Conservation (phyloP, 306 rosid genomes). For the Sesbania bispinosa region DNA sequence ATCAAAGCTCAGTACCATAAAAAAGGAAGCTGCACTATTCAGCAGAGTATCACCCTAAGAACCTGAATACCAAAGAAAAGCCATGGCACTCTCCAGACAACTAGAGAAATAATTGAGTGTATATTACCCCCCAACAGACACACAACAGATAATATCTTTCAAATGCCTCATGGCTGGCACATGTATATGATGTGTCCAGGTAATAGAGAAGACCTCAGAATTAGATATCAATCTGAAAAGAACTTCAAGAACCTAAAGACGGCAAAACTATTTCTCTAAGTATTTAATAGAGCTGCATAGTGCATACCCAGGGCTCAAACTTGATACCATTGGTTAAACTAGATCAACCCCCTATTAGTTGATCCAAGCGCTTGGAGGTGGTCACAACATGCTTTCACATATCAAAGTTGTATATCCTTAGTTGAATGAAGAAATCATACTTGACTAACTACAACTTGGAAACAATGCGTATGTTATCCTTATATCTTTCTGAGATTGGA, state of each 20-base stretch:
- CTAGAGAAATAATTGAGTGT: background rate
- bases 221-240: background rate
- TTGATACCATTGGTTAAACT: no score
- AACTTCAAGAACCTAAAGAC: background rate
- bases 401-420: background rate
- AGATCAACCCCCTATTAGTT: no score
- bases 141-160: background rate
- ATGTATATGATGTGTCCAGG: background rate
- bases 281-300: no score
- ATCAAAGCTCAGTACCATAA: conserved; percentile 6
- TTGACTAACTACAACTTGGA: background rate
- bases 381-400: background rate
- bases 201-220: background rate
- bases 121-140: background rate
- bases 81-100: background rate
- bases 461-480: background rate
- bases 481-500: background rate
- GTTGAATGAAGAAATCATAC: background rate
- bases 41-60: background rate
- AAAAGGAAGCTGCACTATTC: conserved; percentile 3
- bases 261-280: no score
- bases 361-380: no score
- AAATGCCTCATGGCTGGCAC: background rate
- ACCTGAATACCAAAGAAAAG: background rate
- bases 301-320: no score